Evolutionary conservation across 164 flowering plant genomes (phyloP).

Genomic region (Tinospora cordifolia): DNA sequence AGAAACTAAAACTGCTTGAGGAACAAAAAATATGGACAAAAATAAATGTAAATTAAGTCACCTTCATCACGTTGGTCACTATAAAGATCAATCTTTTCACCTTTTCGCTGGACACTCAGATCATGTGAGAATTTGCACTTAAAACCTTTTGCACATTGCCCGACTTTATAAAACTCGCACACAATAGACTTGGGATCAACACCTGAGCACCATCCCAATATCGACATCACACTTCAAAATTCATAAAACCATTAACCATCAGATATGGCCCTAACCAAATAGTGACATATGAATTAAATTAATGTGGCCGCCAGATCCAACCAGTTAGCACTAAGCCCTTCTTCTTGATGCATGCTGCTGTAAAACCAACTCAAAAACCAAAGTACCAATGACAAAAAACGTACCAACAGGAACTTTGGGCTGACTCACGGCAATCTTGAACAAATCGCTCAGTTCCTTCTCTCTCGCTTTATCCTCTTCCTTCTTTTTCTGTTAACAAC

Average conservation of each 20-base stretch:
- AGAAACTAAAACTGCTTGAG: not conserved
- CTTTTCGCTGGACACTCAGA: conserved; percentile 88
- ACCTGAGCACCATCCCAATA: conserved; percentile 38
- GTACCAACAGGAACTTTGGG: conserved; percentile 94
- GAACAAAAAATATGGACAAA: not conserved
- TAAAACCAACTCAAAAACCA: no score
- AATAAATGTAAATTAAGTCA: conserved; percentile 13
- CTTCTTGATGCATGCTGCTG: no score
- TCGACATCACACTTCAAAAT: not conserved
- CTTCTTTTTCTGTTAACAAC: conserved; percentile 73
- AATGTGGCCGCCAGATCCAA: no score
- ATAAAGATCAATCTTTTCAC: conserved; percentile 90
- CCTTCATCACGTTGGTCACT: conserved; percentile 90
- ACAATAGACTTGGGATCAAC: conserved; percentile 97
- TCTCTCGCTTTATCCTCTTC: conserved; percentile 93
- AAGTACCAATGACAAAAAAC: not conserved
- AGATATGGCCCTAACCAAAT: not conserved
- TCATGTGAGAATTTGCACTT: conserved; percentile 99
- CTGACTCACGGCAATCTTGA: conserved; percentile 86
- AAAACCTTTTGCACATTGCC: conserved; percentile 93
- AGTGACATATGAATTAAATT: no score
- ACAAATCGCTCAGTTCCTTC: conserved; percentile 84
- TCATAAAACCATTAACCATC: not conserved
- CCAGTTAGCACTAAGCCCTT: no score
- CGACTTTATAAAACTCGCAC: conserved; percentile 85